These are phyloP conservation scores for Trapa incisa DNA, from an alignment of 345 rosid genomes.

Conservation along the genomic window DNA sequence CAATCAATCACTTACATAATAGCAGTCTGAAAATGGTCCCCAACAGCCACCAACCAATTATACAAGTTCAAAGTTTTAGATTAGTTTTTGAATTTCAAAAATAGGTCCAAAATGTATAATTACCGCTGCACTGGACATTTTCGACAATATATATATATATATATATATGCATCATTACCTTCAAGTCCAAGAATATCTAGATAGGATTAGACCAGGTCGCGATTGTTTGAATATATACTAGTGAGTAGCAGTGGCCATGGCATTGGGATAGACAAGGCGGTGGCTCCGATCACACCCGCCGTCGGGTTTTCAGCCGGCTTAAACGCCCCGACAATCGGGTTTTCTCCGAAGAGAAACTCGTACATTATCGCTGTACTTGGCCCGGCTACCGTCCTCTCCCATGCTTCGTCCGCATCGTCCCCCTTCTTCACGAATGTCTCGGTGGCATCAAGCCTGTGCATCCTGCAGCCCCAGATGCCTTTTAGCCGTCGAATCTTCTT, in stretches of 20 bases:
- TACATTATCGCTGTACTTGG: conserved; percentile 23
- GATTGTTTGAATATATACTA: neutral
- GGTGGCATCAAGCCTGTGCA: conserved; percentile 23
- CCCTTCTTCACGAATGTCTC: conserved; percentile 7
- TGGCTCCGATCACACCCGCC: neutral
- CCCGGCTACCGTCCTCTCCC: conserved; percentile 23
- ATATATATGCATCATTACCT: neutral
- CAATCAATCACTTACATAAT: too few species aligned
- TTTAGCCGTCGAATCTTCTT: conserved; percentile 14
- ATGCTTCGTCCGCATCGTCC: conserved; percentile 9
- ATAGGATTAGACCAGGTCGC: neutral
- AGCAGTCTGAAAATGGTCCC: too few species aligned
- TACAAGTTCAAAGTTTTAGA: too few species aligned
- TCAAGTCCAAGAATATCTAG: neutral
- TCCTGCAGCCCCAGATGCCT: conserved; percentile 11
- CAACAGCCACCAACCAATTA: too few species aligned
- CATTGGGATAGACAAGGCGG: conserved; percentile 1
- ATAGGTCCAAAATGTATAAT: too few species aligned
- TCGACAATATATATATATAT: too few species aligned
- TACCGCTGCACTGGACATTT: too few species aligned
- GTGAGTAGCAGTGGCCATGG: conserved; percentile 4
- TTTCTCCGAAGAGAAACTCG: conserved; percentile 11
- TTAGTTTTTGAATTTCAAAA: too few species aligned
- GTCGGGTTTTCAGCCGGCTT: neutral
- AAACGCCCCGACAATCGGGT: neutral